Evolutionary conservation across 2,329 filamentous ascomycete genomes (phyloP), one percentile per base, ranked within the genome.

Genomic region (Penicillium sp.): DNA sequence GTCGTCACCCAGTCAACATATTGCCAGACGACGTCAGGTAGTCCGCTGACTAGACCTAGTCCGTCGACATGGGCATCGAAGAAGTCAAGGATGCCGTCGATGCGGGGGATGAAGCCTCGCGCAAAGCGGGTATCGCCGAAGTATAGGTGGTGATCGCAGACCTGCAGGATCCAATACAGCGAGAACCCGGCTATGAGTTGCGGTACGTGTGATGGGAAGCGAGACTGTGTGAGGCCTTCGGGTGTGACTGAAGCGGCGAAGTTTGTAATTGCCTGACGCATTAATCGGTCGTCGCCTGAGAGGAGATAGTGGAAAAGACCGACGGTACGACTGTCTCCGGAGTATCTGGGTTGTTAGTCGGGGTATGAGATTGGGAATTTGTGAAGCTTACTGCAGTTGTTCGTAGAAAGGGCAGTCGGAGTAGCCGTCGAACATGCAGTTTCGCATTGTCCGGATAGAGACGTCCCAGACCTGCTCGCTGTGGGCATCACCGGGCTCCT

Each of bases 341-440:
- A 62, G 42, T 68, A 68, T 35, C 64, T 66, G 15, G 16, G n/a
- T 42, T 4, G 23, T 42, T 29, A 42, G 40, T 16, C 3, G 25
- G 8, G 9, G 8, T 18, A 6, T 12, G 5, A 7, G 18, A 12
- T 29, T n/a, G 5, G 40, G 9, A 6, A 13, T 42, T 2, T 10
- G 9, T 7, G 8, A 29, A 10, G 51, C 63, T 46, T 54, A 72
- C 65, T 72, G 70, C 6, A 72, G 64, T 49, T 73, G 70, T 39
- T 73, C 70, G 55, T 73, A 73, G 46, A 72, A 72, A 0, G 70
- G 69, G 35, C 70, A 73, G 46, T 73, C 70, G 5, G 66, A 65
- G 46, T 72, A 73, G 2, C 67, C 65, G 38, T 73, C 70, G 46
- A 69, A 66, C 68, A 72, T 72, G 59, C 70, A 73, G 46, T 72